Conservation (phyloP, 495 filamentous ascomycete species). For the Thozetella sp. region DNA sequence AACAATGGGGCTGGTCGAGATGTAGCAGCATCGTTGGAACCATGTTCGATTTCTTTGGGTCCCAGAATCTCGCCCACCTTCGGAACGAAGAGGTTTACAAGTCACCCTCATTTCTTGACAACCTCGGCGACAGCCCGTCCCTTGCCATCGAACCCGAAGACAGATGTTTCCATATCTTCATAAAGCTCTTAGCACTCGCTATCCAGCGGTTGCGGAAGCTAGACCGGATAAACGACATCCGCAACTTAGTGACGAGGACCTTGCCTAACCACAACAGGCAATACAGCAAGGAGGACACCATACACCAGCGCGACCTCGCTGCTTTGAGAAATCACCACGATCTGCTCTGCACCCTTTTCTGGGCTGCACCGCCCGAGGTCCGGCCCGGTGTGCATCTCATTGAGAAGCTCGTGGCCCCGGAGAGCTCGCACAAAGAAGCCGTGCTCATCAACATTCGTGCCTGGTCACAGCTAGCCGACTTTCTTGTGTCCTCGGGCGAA, state of each 20-base stretch:
- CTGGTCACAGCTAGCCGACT: constrained; percentile 79
- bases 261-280: constrained; percentile 87
- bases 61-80: constrained; percentile 70
- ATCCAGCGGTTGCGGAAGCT: constrained; percentile 60
- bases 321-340: constrained; percentile 93
- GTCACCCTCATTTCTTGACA: constrained; percentile 78
- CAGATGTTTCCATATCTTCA: constrained; percentile 88
- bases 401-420: constrained; percentile 75
- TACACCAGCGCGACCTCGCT: constrained; percentile 77
- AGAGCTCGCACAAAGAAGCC: constrained; percentile 80
- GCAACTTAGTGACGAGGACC: constrained; percentile 75
- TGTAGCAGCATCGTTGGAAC: constrained; percentile 77
- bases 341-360: constrained; percentile 86
- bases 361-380: constrained; percentile 71
- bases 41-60: constrained; percentile 91
- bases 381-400: constrained; percentile 74
- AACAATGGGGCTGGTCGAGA: constrained; percentile 83
- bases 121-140: constrained; percentile 63
- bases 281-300: constrained; percentile 79
- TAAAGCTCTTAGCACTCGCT: constrained; percentile 78
- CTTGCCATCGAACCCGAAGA: constrained; percentile 69
- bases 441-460: constrained; percentile 81
- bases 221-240: constrained; percentile 71
- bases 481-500: constrained; percentile 66
- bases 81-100: constrained; percentile 74